These are phyloP conservation scores for Sinapis alba DNA, from an alignment of 441 rosid species.

Conservation along the genomic window DNA sequence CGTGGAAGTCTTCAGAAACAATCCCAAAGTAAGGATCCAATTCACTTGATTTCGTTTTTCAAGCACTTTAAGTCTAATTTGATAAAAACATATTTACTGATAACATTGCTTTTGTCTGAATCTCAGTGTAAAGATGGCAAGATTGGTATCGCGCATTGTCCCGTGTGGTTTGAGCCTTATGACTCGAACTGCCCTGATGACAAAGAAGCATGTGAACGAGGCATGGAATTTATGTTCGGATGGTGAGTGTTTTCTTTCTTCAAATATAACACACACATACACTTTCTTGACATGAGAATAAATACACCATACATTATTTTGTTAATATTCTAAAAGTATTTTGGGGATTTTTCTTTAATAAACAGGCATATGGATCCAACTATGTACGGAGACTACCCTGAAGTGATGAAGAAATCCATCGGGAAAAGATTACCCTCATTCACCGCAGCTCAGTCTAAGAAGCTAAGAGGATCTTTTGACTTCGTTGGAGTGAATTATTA, in stretches of 20 bases:
- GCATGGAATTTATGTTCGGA: constrained; percentile 42
- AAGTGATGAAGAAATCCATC: constrained; percentile 40
- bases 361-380: constrained; percentile 52
- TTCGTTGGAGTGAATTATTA: constrained; percentile 56
- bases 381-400: constrained; percentile 49
- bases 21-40: constrained; percentile 37
- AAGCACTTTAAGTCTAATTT: background rate
- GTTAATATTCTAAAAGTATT: background rate
- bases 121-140: constrained; percentile 44
- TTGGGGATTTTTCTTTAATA: background rate
- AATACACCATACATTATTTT: background rate
- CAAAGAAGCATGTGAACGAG: constrained; percentile 38
- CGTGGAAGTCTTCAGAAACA: constrained; percentile 11
- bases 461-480: constrained; percentile 47
- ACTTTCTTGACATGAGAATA: background rate
- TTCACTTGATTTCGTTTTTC: background rate
- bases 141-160: constrained; percentile 43
- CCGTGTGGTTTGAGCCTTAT: constrained; percentile 43
- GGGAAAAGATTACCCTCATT: constrained; percentile 49
- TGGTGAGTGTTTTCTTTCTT: constrained; percentile 36
- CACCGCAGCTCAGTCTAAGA: constrained; percentile 35
- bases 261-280: background rate
- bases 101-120: background rate
- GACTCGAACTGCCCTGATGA: constrained; percentile 27
- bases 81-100: background rate